Base-by-base conservation (phyloP, 768 basidiomycete species). In the Paxillus involutus region DNA sequence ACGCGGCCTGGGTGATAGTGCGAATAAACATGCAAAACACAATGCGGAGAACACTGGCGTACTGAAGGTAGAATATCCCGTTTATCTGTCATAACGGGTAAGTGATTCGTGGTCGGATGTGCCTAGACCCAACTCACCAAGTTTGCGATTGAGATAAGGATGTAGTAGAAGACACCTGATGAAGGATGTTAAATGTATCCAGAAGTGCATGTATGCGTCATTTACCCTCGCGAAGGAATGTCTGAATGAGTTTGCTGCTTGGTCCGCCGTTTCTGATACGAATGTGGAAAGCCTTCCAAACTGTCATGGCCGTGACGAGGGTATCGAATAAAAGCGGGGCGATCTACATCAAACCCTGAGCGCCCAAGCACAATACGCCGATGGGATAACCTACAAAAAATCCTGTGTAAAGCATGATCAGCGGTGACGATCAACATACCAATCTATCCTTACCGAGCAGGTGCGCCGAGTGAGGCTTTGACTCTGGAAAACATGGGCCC, bases 51-150 rank as follows among this genome's bases (percentile, higher is more conserved):
- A 24, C 6, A 30, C 47, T 52, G 6, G 51, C 85, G 59, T 60
- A 89, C 88, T 91, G 89, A n/a, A 91, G 79, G 68, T 91, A 91
- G 67, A 91, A 91, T 35, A 91, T 85, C 41, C 89, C 89, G 58
- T 91, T 91, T 66, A 91, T 83, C 77, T 79, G 55, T 48, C 24
- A 52, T 10, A 14, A 32, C 33, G 19, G 0, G 41, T 56, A 29
- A 63, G 54, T 40, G 41, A 54, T 24, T n/a, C 42, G 19, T 35
- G 12, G 43, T 36, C 6, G 44, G n/a, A 37, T 26, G 41, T 24
- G 52, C 7, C 24, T 11, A 17, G 30, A 48, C 37, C 26, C 21
- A 8, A 62, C 75, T 56, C 51, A 79, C 79, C 75, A 92, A 73
- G 73, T 92, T 92, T 45, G 89, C 89, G 47, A 91, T 83, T n/a